These are phyloP conservation scores for Podosphaera xanthii DNA, from an alignment of 2,329 filamentous ascomycete genomes.

Conservation along the genomic window DNA sequence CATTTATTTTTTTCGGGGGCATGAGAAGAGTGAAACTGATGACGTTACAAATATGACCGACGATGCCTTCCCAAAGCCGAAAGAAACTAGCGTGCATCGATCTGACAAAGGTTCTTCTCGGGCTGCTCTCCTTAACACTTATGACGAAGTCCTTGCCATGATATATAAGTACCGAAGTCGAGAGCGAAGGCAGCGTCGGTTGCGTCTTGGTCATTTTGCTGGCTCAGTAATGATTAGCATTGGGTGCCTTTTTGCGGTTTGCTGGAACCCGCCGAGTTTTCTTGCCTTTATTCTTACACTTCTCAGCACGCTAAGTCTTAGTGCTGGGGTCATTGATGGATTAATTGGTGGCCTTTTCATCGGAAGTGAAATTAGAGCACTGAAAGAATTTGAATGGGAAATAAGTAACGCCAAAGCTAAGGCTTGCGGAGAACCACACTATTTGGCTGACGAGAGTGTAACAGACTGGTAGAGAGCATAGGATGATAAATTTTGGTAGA, in stretches of 20 bases:
- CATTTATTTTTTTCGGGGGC: slow-evolving; percentile 20
- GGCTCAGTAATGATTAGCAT: slow-evolving; percentile 42
- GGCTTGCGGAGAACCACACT: slow-evolving; percentile 12
- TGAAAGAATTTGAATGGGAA: slow-evolving; percentile 90
- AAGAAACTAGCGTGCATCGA: neutral
- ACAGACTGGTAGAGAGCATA: slow-evolving; percentile 34
- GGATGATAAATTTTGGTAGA: slow-evolving; percentile 18
- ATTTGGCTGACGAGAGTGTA: slow-evolving; percentile 9
- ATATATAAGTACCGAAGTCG: slow-evolving; percentile 44
- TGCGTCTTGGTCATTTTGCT: slow-evolving; percentile 54
- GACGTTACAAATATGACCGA: slow-evolving; percentile 1
- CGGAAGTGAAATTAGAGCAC: slow-evolving; percentile 53
- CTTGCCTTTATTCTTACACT: slow-evolving; percentile 64
- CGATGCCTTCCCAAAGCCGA: slow-evolving; percentile 3
- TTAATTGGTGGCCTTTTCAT: slow-evolving; percentile 76
- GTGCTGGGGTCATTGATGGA: slow-evolving; percentile 59
- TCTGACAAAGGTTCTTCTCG: slow-evolving; percentile 7
- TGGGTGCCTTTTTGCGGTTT: slow-evolving; percentile 58
- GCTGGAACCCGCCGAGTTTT: slow-evolving; percentile 61
- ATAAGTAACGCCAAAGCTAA: slow-evolving; percentile 39
- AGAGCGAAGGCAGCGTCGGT: slow-evolving; percentile 47
- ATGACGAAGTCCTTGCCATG: slow-evolving; percentile 52
- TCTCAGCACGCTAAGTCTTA: slow-evolving; percentile 53
- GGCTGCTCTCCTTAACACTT: slow-evolving; percentile 23
- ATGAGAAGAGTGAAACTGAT: slow-evolving; percentile 5